Conservation (phyloP, 1,139 yeast genomes). For the Pichia sp. region DNA sequence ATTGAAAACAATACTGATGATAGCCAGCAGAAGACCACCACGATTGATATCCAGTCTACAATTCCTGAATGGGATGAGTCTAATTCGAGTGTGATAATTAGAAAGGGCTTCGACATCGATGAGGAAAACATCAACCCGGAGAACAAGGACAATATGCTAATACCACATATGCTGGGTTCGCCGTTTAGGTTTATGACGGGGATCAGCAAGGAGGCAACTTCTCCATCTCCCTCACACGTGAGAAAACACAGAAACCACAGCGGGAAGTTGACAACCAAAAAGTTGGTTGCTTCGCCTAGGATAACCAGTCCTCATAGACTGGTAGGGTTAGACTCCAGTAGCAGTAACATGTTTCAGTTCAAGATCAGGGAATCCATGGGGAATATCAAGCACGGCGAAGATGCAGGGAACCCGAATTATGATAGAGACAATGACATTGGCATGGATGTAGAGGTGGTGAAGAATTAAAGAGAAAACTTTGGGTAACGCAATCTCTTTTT, state of each 20-base stretch:
- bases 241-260: background rate
- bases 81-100: constrained; percentile 12
- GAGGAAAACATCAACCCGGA: background rate
- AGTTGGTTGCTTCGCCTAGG: constrained; percentile 19
- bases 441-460: background rate
- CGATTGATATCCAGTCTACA: background rate
- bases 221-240: background rate
- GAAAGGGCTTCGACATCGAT: background rate
- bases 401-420: background rate
- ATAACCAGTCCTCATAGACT: constrained; percentile 23
- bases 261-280: constrained; percentile 16
- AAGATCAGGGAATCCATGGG: constrained; percentile 11
- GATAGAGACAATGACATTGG: background rate
- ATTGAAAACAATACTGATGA: background rate
- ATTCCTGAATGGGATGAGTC: constrained; percentile 10
- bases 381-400: background rate
- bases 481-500: background rate
- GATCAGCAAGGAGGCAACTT: background rate
- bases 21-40: background rate
- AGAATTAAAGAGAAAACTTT: background rate
- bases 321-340: constrained; percentile 18
- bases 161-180: background rate
- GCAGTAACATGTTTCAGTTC: constrained; percentile 11
- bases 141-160: background rate
- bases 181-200: constrained; percentile 1